Evolutionary conservation across 2,329 filamentous ascomycete species (phyloP), one percentile per base, ranked within the genome.

Genomic region (Tolypocladium ophioglossoides): DNA sequence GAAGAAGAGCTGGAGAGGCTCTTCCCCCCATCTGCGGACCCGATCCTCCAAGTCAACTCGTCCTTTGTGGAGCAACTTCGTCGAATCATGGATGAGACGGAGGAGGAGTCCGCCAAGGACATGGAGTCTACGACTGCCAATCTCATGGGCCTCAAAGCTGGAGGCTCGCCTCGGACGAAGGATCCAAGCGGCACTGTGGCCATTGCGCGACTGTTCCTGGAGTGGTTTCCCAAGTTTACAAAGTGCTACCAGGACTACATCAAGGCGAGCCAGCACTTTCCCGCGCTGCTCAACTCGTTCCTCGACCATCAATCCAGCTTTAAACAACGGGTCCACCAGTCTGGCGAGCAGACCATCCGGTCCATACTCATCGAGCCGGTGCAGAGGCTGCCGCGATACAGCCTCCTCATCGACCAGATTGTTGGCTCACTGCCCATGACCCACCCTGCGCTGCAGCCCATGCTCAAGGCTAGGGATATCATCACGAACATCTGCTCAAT

Each of bases 401-500:
- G 90, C 64, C 77, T 99, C 38, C 86, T 97, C 65, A 97, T 99
- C 62, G 94, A 99, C 72, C 91, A 95, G 64, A 96, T 99, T 65
- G 82, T 94, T 50, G 84, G 86, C 60, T 91, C 87, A 57, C 79
- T 97, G 20, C 91, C 92, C 5, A 82, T 91, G 51, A 84, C 87
- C 10, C 91, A 97, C 66, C 89, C 91, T 3, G 91, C 91, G 0
- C 78, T 96, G 52, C 86, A 87, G 60, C 78, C 80, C 3, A 85
- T 99, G 72, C 80, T 96, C 44, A 91, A 90, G 66, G 91, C 94
- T 0, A 82, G 92, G 60, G 94, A 97, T 67, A 88, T 96, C 52
- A 91, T 99, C 60, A 91, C 91, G 22, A 94, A 95, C 53, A 99
- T 99, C 46, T 99, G 94, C 70, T 95, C 92, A 18, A 85, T 96